Evolutionary conservation across 2,329 filamentous ascomycete species (phyloP).

Genomic region (Bisporella sp.): DNA sequence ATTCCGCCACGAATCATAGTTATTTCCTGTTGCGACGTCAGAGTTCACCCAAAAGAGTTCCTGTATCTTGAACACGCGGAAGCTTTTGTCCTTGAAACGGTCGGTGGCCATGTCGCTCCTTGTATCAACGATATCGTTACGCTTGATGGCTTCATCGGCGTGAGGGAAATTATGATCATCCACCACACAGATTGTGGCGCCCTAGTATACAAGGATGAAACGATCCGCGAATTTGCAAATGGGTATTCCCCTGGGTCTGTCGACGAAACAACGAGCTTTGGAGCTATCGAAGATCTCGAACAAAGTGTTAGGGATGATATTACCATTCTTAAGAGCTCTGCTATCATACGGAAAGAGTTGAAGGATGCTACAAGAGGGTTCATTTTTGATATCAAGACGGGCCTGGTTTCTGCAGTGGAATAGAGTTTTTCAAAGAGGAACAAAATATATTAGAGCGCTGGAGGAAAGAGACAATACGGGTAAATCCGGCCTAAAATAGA

Average conservation of each 20-base stretch:
- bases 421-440: too few relatives aligned
- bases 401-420: background rate
- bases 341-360: slow-evolving; percentile 19
- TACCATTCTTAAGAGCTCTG: slow-evolving; percentile 13
- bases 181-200: slow-evolving; percentile 25
- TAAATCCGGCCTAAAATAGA: too few relatives aligned
- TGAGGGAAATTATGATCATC: slow-evolving; percentile 21
- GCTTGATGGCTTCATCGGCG: slow-evolving; percentile 14
- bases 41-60: too few relatives aligned
- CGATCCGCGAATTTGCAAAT: slow-evolving; percentile 15
- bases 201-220: slow-evolving; percentile 15
- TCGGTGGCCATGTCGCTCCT: slow-evolving; percentile 17
- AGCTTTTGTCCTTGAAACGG: too few relatives aligned
- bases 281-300: slow-evolving; percentile 20
- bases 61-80: too few relatives aligned
- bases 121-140: slow-evolving; percentile 16
- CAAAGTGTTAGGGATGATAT: slow-evolving; percentile 21
- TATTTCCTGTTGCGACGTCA: too few relatives aligned
- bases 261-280: slow-evolving; percentile 18
- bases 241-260: slow-evolving; percentile 10
- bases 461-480: too few relatives aligned
- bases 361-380: slow-evolving; percentile 13
- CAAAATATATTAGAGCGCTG: too few relatives aligned
- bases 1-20: too few relatives aligned
- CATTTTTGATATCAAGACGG: slow-evolving; percentile 22